These are phyloP conservation scores for Penicillium chermesinum DNA, from an alignment of 495 filamentous ascomycete genomes.

Conservation along the genomic window DNA sequence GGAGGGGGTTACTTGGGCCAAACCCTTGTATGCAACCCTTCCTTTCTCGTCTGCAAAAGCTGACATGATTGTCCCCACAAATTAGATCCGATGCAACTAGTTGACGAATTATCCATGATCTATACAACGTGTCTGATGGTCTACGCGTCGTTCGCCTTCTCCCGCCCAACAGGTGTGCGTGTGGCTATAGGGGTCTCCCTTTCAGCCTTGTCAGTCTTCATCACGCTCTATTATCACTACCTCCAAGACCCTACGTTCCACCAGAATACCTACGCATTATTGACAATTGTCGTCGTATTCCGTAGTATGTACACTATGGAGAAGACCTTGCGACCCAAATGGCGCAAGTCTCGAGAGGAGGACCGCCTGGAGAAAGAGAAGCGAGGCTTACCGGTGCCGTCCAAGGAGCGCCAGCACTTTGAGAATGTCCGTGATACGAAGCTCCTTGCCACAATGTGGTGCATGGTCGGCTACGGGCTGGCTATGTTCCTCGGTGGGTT, in stretches of 20 bases:
- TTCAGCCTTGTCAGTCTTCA: conserved; percentile 62
- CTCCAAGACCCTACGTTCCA: conserved; percentile 91
- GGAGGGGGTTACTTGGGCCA: neutral
- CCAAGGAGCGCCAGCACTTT: conserved; percentile 39
- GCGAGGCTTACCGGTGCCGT: conserved; percentile 36
- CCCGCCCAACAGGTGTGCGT: conserved; percentile 49
- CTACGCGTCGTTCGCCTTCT: conserved; percentile 81
- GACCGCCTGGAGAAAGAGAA: conserved; percentile 36
- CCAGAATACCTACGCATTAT: conserved; percentile 76
- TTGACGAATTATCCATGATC: conserved; percentile 96
- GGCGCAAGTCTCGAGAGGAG: conserved; percentile 41
- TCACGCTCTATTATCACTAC: conserved; percentile 90
- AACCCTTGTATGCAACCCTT: conserved; percentile 1
- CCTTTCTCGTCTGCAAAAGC: too few relatives aligned
- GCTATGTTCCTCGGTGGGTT: conserved; percentile 78
- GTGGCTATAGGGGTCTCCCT: conserved; percentile 56
- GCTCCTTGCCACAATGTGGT: conserved; percentile 70
- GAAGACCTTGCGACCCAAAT: conserved; percentile 57
- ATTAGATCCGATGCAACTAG: conserved; percentile 97
- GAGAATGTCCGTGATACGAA: conserved; percentile 51
- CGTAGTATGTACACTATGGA: conserved; percentile 93
- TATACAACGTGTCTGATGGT: conserved; percentile 95
- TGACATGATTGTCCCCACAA: too few relatives aligned
- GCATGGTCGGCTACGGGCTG: conserved; percentile 65
- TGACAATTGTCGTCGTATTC: conserved; percentile 74